These are phyloP conservation scores for Rubroboletus pulcherrimus DNA, from an alignment of 768 basidiomycete species.

Conservation along the genomic window DNA sequence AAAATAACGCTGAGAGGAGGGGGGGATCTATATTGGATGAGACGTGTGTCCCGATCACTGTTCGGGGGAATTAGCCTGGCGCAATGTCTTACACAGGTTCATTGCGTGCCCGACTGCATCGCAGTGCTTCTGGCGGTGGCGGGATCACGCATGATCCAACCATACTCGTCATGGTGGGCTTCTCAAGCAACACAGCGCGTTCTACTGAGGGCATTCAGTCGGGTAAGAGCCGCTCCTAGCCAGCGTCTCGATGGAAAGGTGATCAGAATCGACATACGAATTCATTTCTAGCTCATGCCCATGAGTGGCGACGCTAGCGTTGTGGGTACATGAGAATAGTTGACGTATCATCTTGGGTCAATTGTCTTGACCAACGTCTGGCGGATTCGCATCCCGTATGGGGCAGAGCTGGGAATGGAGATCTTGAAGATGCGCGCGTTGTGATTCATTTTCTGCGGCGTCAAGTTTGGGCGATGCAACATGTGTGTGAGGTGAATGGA, in stretches of 20 bases:
- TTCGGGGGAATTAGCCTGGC: neutral
- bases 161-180: neutral
- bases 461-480: neutral
- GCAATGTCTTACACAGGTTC: neutral
- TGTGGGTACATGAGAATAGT: neutral
- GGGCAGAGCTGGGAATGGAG: neutral
- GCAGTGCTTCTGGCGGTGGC: neutral
- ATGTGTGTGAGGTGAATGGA: neutral
- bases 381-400: neutral
- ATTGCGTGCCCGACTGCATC: neutral
- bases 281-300: neutral
- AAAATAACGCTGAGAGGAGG: neutral
- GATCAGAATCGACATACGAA: neutral
- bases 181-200: neutral
- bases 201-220: neutral
- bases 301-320: neutral
- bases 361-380: neutral
- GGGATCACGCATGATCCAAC: neutral
- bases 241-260: neutral
- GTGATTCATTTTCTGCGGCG: neutral
- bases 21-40: neutral
- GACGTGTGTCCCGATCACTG: neutral
- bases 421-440: neutral
- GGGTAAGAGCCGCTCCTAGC: neutral
- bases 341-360: too few relatives aligned